phyloP scores from a whole-genome alignment of 2,329 filamentous ascomycete species.

The Bipolaris gigantea region DNA sequence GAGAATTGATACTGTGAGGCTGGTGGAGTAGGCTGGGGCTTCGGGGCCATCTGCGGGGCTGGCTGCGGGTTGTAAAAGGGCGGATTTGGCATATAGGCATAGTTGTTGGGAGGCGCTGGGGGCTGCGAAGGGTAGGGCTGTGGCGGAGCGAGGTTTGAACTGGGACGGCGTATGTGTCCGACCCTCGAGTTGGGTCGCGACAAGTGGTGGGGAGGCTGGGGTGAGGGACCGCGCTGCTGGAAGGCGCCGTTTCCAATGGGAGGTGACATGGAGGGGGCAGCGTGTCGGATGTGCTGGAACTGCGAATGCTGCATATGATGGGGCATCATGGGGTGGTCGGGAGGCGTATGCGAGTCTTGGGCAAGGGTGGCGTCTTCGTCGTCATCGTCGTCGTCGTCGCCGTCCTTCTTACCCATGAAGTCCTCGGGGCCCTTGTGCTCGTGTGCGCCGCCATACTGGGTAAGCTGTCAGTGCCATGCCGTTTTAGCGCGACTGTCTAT shows the following conservation, averaged over 20 bases:
- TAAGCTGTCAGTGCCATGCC: conserved; percentile 24
- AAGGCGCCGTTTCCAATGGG: conserved; percentile 77
- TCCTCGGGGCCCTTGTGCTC: conserved; percentile 96
- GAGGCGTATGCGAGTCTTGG: conserved; percentile 65
- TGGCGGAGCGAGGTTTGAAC: conserved; percentile 71
- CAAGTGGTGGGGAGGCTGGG: conserved; percentile 69
- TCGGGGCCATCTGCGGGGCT: conserved; percentile 52
- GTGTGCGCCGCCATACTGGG: conserved; percentile 84
- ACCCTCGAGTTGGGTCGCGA: conserved; percentile 81
- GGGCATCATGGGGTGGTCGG: conserved; percentile 60
- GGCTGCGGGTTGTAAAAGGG: conserved; percentile 77
- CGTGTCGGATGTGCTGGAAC: conserved; percentile 79
- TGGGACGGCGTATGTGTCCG: conserved; percentile 69
- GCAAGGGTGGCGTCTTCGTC: conserved; percentile 72
- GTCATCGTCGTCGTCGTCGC: conserved; percentile 80
- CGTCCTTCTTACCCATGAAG: conserved; percentile 75
- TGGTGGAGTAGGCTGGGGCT: conserved; percentile 43
- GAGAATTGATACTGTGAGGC: conserved; percentile 51
- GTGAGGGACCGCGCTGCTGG: conserved; percentile 74
- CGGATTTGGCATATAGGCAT: conserved; percentile 82
- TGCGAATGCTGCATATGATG: conserved; percentile 56
- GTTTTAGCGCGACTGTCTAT: conserved; percentile 27
- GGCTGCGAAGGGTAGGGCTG: conserved; percentile 63
- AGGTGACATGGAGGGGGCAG: conserved; percentile 83
- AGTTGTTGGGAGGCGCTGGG: conserved; percentile 67